Conservation (phyloP, 2,329 filamentous ascomycete species). For the Alternaria tenuissima region DNA sequence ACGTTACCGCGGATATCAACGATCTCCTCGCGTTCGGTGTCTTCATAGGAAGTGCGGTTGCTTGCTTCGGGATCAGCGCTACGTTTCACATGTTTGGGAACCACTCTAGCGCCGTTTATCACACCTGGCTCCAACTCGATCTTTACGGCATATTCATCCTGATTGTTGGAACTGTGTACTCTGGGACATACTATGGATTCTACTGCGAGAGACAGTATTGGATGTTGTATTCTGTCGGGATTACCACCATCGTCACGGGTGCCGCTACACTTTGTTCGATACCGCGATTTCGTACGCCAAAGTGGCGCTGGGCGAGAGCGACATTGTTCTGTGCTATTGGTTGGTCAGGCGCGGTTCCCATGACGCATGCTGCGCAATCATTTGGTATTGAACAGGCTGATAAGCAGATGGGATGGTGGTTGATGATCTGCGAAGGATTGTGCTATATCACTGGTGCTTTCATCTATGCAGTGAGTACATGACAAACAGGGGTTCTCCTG, state of each 20-base stretch:
- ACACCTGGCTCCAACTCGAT: constrained; percentile 10
- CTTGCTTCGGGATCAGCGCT: constrained; percentile 13
- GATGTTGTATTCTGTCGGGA: constrained; percentile 9
- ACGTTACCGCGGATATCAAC: constrained; percentile 3
- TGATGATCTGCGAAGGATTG: constrained; percentile 9
- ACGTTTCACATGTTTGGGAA: constrained; percentile 14
- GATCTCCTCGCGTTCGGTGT: constrained; percentile 12
- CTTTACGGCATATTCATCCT: constrained; percentile 13
- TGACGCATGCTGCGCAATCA: constrained; percentile 15
- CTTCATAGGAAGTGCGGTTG: constrained; percentile 2
- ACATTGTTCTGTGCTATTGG: constrained; percentile 14
- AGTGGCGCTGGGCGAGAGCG: constrained; percentile 13
- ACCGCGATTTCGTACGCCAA: constrained; percentile 8
- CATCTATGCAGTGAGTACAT: constrained; percentile 12
- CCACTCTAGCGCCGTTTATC: constrained; percentile 9
- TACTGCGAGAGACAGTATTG: constrained; percentile 11
- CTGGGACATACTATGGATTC: constrained; percentile 13
- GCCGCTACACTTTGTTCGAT: constrained; percentile 12
- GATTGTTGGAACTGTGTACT: constrained; percentile 15
- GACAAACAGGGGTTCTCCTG: rapidly evolving
- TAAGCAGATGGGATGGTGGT: constrained; percentile 17
- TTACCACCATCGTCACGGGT: constrained; percentile 2
- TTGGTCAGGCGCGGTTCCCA: constrained; percentile 14
- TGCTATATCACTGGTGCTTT: constrained; percentile 11
- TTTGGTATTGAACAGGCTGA: constrained; percentile 15